Base-by-base conservation (phyloP, 176 grass and related monocot species). In the Secale cereale region DNA sequence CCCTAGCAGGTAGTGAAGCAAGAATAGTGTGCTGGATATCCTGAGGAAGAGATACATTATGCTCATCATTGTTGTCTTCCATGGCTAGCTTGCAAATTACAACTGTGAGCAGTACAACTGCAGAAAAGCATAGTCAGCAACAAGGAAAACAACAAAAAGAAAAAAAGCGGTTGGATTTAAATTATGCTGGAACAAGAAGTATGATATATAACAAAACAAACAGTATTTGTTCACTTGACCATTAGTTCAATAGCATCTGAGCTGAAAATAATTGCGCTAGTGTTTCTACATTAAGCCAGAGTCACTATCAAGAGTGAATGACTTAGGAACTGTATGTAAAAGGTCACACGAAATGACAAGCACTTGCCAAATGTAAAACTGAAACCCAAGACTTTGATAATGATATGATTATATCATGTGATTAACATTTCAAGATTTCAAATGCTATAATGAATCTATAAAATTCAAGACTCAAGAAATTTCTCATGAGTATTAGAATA, bases 1-100 rank as follows among this genome's bases (percentile, higher is more conserved):
- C 79, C 72, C 73, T 86, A 78, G 83, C 88, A 65, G 88, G 73
- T 50, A 90, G 65, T 46, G 76, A 86, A 65, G 73, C 6, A 90
- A 86, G 73, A 85, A 86, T 62, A 43, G 70, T 65, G 64, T 41
- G 78, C 76, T 90, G 88, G 40, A 81, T 35, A 43, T 90, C 88
- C 50, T 86, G 83, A 73, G 83, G 72, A 78, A 90, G 39, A 22
- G 76, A 72, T 64, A 82, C 41, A 78, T 78, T 82, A 43, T 86
- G 30, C 73, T 82, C 74, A 73, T 65, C 41, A 32, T 41, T 82
- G 41, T 64, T 65, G 43, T 54, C 28, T 82, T 82, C 83, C 88
- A 90, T 90, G 78, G 20, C 31, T 56, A 86, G 72, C 75, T 65
- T 64, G 14, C 19, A 65, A 82, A 25, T 62, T 70, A 78, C 19